Conservation (phyloP, 2,329 filamentous ascomycete species). For the Gliomastix tumulicola region DNA sequence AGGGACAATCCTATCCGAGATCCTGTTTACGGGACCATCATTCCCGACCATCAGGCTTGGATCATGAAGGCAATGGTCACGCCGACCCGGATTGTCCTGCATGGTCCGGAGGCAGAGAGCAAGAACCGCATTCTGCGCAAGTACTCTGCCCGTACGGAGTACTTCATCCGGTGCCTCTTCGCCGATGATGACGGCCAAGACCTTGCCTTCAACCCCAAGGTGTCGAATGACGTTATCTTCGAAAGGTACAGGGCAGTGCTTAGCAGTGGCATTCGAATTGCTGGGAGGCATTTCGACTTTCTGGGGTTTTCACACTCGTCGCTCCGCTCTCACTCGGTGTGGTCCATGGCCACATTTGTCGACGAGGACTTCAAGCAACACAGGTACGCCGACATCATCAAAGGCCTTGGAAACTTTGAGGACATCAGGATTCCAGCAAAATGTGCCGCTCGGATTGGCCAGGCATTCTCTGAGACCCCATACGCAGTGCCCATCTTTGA, state of each 20-base stretch:
- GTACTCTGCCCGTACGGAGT: slow-evolving; percentile 50
- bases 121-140: slow-evolving; percentile 67
- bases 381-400: slow-evolving; percentile 35
- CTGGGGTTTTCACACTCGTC: slow-evolving; percentile 78
- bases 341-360: slow-evolving; percentile 48
- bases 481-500: slow-evolving; percentile 47
- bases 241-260: slow-evolving; percentile 56
- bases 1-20: slow-evolving; percentile 12
- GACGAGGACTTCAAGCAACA: slow-evolving; percentile 22
- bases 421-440: slow-evolving; percentile 45
- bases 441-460: slow-evolving; percentile 53
- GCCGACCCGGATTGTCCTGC: slow-evolving; percentile 48
- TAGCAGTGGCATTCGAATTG: slow-evolving; percentile 52
- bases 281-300: slow-evolving; percentile 56
- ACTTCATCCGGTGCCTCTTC: slow-evolving; percentile 66
- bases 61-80: slow-evolving; percentile 53
- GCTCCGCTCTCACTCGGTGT: slow-evolving; percentile 62
- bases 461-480: slow-evolving; percentile 70
- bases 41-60: slow-evolving; percentile 33
- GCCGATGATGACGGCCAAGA: slow-evolving; percentile 65
- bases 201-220: slow-evolving; percentile 47
- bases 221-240: slow-evolving; percentile 41
- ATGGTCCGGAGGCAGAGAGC: slow-evolving; percentile 58
- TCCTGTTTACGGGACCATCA: slow-evolving; percentile 13
- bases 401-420: slow-evolving; percentile 40